phyloP scores from a whole-genome alignment of 2,329 filamentous ascomycete genomes.

The Boeremia exigua region DNA sequence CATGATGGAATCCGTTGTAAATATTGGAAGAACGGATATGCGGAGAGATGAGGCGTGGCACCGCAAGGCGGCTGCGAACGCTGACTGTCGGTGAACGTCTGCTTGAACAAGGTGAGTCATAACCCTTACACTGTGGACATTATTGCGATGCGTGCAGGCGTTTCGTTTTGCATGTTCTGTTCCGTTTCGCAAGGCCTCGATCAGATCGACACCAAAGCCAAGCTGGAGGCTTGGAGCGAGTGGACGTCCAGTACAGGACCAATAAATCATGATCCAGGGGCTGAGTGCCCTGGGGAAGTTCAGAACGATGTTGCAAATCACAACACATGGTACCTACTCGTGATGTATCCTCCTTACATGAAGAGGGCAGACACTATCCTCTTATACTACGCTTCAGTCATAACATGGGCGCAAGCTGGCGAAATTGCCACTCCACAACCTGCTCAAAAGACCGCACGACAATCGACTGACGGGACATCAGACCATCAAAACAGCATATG shows the following conservation, averaged over 20 bases:
- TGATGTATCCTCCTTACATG: background rate
- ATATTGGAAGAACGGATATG: constrained; percentile 2
- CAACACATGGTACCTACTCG: background rate
- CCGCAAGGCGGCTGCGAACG: background rate
- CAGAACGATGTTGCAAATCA: background rate
- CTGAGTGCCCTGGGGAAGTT: background rate
- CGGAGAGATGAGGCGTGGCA: constrained; percentile 6
- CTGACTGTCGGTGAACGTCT: background rate
- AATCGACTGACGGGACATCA: background rate
- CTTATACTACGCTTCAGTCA: background rate
- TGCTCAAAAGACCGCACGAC: constrained; percentile 10
- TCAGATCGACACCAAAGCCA: background rate
- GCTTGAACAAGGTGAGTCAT: background rate
- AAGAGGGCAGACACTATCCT: background rate
- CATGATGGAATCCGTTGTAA: constrained; percentile 13
- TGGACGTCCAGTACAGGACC: background rate
- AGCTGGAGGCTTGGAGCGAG: background rate
- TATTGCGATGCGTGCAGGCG: background rate
- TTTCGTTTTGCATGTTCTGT: background rate
- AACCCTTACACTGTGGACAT: no score
- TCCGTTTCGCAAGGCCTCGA: background rate
- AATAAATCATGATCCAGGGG: background rate
- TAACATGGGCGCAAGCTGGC: background rate
- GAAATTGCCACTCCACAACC: background rate
- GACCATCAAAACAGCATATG: background rate